phyloP scores from a whole-genome alignment of 2,329 filamentous ascomycete genomes.

The Colletotrichum magnum region DNA sequence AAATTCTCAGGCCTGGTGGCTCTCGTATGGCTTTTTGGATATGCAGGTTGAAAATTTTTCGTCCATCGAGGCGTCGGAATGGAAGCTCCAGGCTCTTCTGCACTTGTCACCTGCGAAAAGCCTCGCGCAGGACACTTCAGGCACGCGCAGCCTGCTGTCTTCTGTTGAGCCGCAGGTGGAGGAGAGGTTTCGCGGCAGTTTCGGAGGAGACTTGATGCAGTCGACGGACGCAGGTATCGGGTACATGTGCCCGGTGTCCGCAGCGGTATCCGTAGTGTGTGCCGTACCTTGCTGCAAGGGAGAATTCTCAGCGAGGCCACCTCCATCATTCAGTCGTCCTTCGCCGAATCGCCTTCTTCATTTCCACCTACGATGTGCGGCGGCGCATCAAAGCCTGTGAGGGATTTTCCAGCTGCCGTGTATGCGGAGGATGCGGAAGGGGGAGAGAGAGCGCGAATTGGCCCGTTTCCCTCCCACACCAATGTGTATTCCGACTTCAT shows the following conservation, averaged over 20 bases:
- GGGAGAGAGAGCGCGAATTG: constrained; percentile 4
- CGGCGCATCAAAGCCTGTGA: constrained; percentile 5
- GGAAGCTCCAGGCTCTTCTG: not conserved
- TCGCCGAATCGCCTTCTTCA: no score
- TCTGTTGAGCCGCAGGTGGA: constrained; percentile 24
- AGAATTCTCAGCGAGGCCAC: constrained; percentile 3
- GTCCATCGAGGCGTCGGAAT: not conserved
- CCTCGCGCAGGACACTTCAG: not conserved
- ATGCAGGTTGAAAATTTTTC: constrained; percentile 12
- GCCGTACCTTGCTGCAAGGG: not conserved
- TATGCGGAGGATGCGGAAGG: not conserved
- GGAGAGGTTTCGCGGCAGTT: constrained; percentile 3
- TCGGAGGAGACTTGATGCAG: not conserved
- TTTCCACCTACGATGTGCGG: no score
- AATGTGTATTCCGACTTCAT: constrained; percentile 27
- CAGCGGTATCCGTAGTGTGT: not conserved
- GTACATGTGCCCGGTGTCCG: constrained; percentile 13
- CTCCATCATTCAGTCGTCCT: constrained; percentile 8
- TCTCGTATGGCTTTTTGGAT: not conserved
- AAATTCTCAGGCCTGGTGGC: not conserved
- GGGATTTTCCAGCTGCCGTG: constrained; percentile 30
- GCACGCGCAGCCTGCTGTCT: not conserved
- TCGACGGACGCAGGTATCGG: not conserved
- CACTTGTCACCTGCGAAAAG: not conserved
- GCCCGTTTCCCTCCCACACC: constrained; percentile 13